phyloP scores from a whole-genome alignment of 805 yeast genomes.

The Myxozyma geophila region DNA sequence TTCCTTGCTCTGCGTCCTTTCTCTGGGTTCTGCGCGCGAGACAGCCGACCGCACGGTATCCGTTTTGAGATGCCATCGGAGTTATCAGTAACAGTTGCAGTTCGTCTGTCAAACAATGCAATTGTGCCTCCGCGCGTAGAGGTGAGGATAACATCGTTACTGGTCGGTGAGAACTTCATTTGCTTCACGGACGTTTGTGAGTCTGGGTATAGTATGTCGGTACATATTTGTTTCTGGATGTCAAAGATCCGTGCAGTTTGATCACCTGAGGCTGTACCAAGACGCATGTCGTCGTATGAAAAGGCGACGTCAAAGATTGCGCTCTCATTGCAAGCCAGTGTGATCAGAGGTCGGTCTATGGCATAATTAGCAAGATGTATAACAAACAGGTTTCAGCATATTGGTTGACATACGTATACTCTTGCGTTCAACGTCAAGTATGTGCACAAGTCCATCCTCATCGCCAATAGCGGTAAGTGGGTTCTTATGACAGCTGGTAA shows the following conservation, averaged over 20 bases:
- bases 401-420: slow-evolving; percentile 3
- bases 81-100: not conserved
- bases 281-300: slow-evolving; percentile 14
- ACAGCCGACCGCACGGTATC: slow-evolving; percentile 11
- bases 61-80: not conserved
- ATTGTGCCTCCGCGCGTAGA: slow-evolving; percentile 31
- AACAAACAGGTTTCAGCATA: not conserved
- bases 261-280: slow-evolving; percentile 33
- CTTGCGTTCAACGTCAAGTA: slow-evolving; percentile 13
- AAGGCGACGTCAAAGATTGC: slow-evolving; percentile 32
- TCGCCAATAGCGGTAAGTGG: slow-evolving; percentile 26
- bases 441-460: slow-evolving; percentile 28
- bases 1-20: slow-evolving; percentile 14
- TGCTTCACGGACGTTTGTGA: slow-evolving; percentile 25
- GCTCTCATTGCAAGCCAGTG: slow-evolving; percentile 27
- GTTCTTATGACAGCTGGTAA: slow-evolving; percentile 14
- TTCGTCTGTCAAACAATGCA: slow-evolving; percentile 26
- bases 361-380: not conserved
- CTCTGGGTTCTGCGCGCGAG: slow-evolving; percentile 28
- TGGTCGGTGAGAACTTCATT: slow-evolving; percentile 21
- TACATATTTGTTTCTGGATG: slow-evolving; percentile 18
- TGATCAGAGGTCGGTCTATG: slow-evolving; percentile 10
- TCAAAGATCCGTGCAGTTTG: slow-evolving; percentile 33
- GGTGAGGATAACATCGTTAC: not conserved
- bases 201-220: slow-evolving; percentile 13